Conservation (phyloP, 2,329 filamentous ascomycete genomes). For the Cladosporium halotolerans region DNA sequence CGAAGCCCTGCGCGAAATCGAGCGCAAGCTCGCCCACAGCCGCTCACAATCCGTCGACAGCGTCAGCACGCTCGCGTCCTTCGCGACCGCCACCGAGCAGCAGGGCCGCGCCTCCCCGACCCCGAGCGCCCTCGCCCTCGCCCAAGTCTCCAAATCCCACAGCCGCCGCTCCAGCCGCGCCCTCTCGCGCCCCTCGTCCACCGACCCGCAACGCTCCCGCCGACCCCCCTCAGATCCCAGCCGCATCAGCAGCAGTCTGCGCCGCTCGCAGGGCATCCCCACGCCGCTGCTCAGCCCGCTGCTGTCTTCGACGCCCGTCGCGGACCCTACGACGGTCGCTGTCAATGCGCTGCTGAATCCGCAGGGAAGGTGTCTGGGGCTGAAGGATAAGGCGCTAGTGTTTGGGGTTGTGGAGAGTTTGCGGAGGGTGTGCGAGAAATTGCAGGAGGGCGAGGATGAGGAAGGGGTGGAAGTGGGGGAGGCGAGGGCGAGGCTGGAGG, state of each 20-base stretch:
- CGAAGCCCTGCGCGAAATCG: constrained; percentile 29
- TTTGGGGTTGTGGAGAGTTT: constrained; percentile 48
- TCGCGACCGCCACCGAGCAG: constrained; percentile 55
- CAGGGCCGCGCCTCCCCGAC: constrained; percentile 2
- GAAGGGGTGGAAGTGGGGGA: constrained; percentile 58
- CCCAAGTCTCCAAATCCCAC: not conserved
- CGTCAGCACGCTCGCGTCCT: constrained; percentile 55
- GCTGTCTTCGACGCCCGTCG: constrained; percentile 25
- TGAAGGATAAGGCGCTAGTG: constrained; percentile 51
- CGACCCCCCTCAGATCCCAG: constrained; percentile 20
- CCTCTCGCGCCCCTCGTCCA: constrained; percentile 3
- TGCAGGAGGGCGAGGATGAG: constrained; percentile 42
- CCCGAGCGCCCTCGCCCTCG: not conserved
- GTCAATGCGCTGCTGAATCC: constrained; percentile 37
- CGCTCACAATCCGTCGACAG: constrained; percentile 55
- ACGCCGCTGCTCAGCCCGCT: constrained; percentile 27
- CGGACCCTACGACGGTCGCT: constrained; percentile 32
- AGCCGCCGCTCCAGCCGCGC: constrained; percentile 9
- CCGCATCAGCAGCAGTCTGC: not conserved
- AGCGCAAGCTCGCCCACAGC: constrained; percentile 30
- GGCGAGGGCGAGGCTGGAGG: constrained; percentile 5
- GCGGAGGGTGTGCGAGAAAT: constrained; percentile 46
- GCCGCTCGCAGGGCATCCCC: constrained; percentile 19
- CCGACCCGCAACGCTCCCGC: constrained; percentile 14
- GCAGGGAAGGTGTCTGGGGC: constrained; percentile 36